phyloP scores from a whole-genome alignment of 768 basidiomycete species.

The Inosperma sp. region DNA sequence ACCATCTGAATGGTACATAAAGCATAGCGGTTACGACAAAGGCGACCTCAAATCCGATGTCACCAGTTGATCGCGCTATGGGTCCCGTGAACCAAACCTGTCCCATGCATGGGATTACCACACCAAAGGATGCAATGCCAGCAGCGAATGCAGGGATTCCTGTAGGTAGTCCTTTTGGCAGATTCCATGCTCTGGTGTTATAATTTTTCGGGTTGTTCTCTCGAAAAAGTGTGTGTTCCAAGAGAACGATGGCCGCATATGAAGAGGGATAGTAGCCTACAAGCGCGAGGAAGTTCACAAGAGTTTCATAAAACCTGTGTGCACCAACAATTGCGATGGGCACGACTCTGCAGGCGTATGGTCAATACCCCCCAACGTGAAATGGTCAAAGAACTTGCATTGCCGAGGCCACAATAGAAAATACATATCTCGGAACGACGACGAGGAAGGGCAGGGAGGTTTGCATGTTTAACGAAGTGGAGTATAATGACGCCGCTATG shows the following conservation, averaged over 20 bases:
- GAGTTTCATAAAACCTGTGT: conserved; percentile 63
- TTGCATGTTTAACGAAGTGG: conserved; percentile 69
- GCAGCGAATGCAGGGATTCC: conserved; percentile 66
- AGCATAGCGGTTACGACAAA: conserved; percentile 51
- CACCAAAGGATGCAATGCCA: conserved; percentile 46
- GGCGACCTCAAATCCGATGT: conserved; percentile 81
- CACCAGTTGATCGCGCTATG: conserved; percentile 62
- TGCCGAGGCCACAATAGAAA: conserved; percentile 66
- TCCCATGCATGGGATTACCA: conserved; percentile 65
- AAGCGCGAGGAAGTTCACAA: conserved; percentile 72
- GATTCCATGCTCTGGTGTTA: conserved; percentile 54
- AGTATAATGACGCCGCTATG: conserved; percentile 81
- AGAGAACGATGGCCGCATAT: conserved; percentile 56
- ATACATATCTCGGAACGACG: conserved; percentile 68
- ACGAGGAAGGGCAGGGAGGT: conserved; percentile 56
- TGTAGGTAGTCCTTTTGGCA: conserved; percentile 50
- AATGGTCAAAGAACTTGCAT: conserved; percentile 45
- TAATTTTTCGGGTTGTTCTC: conserved; percentile 49
- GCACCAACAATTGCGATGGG: conserved; percentile 72
- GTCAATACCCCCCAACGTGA: neutral
- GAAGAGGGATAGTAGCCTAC: conserved; percentile 66
- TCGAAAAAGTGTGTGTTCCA: conserved; percentile 70
- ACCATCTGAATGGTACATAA: conserved; percentile 53
- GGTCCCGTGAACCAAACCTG: conserved; percentile 80
- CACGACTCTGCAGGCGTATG: conserved; percentile 45